phyloP scores from a whole-genome alignment of 2,329 filamentous ascomycete genomes.

The Talaromyces funiculosus region DNA sequence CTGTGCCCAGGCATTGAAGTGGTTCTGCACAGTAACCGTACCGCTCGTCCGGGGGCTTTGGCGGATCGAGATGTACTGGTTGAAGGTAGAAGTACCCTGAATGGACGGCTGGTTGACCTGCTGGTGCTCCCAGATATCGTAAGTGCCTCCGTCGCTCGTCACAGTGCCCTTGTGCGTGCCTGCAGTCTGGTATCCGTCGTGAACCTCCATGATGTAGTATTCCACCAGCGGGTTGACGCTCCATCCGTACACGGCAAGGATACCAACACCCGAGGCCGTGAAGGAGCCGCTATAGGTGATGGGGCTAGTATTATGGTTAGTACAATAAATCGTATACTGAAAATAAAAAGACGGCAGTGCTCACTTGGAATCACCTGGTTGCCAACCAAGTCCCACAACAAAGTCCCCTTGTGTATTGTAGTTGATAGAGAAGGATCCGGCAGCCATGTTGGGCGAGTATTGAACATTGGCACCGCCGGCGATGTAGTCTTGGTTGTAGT shows the following conservation, averaged over 20 bases:
- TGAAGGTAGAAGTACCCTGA: slow-evolving; percentile 29
- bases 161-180: slow-evolving; percentile 31
- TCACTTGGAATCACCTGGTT: slow-evolving; percentile 4
- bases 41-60: slow-evolving; percentile 30
- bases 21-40: slow-evolving; percentile 34
- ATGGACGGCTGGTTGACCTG: slow-evolving; percentile 39
- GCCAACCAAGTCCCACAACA: slow-evolving; percentile 10
- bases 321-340: too few relatives aligned
- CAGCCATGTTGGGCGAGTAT: slow-evolving; percentile 4
- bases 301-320: not conserved
- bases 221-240: slow-evolving; percentile 33
- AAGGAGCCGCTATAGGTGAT: slow-evolving; percentile 26
- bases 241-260: slow-evolving; percentile 39
- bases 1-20: slow-evolving; percentile 33
- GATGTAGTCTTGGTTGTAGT: slow-evolving; percentile 5
- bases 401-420: slow-evolving; percentile 10
- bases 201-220: slow-evolving; percentile 35
- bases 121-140: slow-evolving; percentile 33
- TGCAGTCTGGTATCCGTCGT: slow-evolving; percentile 25
- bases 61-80: slow-evolving; percentile 29
- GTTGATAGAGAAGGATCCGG: slow-evolving; percentile 9
- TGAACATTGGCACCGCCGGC: slow-evolving; percentile 8
- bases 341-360: too few relatives aligned
- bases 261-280: slow-evolving; percentile 27
- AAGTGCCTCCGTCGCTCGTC: slow-evolving; percentile 31